Evolutionary conservation across 2,329 filamentous ascomycete species (phyloP).

Genomic region (Verticillium klebahnii): DNA sequence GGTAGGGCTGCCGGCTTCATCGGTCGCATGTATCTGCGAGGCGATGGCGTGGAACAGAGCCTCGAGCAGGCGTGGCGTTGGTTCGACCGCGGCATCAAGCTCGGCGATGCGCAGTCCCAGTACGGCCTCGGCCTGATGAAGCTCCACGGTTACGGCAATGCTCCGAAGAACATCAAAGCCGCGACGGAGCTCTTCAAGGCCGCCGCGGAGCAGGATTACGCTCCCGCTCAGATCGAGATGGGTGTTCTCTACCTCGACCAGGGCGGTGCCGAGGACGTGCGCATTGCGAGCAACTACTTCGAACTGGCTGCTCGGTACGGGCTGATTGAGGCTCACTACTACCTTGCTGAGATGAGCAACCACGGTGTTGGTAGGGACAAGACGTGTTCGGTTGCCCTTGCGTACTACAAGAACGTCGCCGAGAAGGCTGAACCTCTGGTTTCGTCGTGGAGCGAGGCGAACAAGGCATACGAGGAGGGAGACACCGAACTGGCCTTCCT

Average conservation of each 20-base stretch:
- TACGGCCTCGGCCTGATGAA: conserved; percentile 82
- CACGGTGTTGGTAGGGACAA: conserved; percentile 76
- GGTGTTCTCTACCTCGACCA: conserved; percentile 84
- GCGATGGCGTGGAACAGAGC: conserved; percentile 77
- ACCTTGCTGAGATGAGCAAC: conserved; percentile 81
- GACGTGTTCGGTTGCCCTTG: conserved; percentile 70
- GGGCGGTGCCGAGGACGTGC: conserved; percentile 64
- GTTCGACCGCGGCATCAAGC: conserved; percentile 74
- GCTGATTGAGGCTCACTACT: conserved; percentile 87
- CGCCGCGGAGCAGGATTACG: conserved; percentile 77
- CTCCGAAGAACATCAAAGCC: conserved; percentile 60
- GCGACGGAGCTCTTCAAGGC: conserved; percentile 74
- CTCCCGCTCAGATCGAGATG: conserved; percentile 75
- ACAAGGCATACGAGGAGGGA: conserved; percentile 73
- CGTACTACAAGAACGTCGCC: conserved; percentile 77
- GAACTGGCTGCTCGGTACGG: conserved; percentile 78
- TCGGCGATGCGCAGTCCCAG: conserved; percentile 78
- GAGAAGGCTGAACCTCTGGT: conserved; percentile 69
- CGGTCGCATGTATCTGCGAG: conserved; percentile 83
- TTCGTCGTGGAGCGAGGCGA: conserved; percentile 78
- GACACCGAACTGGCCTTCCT: conserved; percentile 78
- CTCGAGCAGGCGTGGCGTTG: conserved; percentile 72
- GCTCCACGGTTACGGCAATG: conserved; percentile 69
- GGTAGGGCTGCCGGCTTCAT: conserved; percentile 82
- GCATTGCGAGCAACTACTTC: conserved; percentile 78